Evolutionary conservation across 176 grass and related monocot genomes (phyloP).

Genomic region (Oryza officinalis): DNA sequence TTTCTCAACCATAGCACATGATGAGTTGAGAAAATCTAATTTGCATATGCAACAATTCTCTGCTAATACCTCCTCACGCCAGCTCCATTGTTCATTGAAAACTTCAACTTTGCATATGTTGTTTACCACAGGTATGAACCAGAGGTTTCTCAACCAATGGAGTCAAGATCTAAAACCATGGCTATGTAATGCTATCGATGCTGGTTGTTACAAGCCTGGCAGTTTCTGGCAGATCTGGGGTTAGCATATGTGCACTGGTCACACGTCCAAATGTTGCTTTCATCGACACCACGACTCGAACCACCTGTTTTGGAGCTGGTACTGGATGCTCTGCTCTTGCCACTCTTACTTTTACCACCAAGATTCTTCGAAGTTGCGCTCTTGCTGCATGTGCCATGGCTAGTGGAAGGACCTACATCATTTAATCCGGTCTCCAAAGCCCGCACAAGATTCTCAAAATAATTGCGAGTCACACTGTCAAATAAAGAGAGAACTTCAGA

Average conservation of each 20-base stretch:
- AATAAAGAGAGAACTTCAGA: slow-evolving; percentile 18
- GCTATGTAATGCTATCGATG: slow-evolving; percentile 39
- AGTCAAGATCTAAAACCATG: slow-evolving; percentile 20
- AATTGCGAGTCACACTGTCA: slow-evolving; percentile 95
- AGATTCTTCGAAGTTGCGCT: slow-evolving; percentile 70
- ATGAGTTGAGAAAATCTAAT: slow-evolving; percentile 16
- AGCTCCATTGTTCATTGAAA: neutral
- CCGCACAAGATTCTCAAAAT: slow-evolving; percentile 96
- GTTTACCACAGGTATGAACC: neutral
- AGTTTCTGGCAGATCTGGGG: slow-evolving; percentile 56
- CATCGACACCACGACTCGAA: slow-evolving; percentile 62
- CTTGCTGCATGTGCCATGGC: slow-evolving; percentile 67
- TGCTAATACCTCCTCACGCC: slow-evolving; percentile 13
- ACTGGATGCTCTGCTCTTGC: slow-evolving; percentile 58
- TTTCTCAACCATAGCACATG: neutral
- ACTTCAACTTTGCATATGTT: slow-evolving; percentile 16
- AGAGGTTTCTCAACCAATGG: neutral
- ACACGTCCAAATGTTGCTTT: slow-evolving; percentile 75
- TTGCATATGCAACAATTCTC: slow-evolving; percentile 15
- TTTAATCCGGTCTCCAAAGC: slow-evolving; percentile 95
- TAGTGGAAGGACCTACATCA: slow-evolving; percentile 88
- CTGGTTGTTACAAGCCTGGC: slow-evolving; percentile 74
- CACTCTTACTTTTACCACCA: slow-evolving; percentile 64
- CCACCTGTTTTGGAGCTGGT: slow-evolving; percentile 57
- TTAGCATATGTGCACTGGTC: slow-evolving; percentile 89